These are phyloP conservation scores for Symbiodinium natans DNA, from an alignment of 73 alveolate species.

Conservation along the genomic window DNA sequence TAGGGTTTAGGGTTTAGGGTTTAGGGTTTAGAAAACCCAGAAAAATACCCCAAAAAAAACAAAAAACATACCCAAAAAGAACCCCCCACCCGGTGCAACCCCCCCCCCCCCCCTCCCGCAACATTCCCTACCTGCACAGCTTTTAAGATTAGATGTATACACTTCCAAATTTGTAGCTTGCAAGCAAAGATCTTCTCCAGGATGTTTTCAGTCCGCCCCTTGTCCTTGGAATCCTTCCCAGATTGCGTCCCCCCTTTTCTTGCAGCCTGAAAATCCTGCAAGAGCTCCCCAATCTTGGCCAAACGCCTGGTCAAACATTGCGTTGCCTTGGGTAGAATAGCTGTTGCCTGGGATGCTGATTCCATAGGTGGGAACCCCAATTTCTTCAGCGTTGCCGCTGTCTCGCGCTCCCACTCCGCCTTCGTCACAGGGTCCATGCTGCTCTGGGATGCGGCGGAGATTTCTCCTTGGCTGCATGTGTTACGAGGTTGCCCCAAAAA, in stretches of 20 bases:
- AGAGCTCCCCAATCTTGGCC: not conserved
- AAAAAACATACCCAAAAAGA: no score
- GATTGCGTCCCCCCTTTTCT: no score
- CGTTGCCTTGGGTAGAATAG: not conserved
- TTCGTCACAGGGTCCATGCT: not conserved
- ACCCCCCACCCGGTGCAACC: no score
- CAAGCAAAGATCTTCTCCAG: not conserved
- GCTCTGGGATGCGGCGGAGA: not conserved
- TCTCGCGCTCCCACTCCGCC: not conserved
- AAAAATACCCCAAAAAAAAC: no score
- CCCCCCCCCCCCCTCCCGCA: no score
- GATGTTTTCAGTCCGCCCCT: not conserved
- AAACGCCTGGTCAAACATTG: not conserved
- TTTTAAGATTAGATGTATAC: no score
- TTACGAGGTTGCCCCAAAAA: no score
- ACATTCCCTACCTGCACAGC: no score
- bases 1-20: no score
- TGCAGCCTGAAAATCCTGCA: not conserved
- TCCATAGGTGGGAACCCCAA: not conserved
- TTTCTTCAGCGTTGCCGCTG: not conserved
- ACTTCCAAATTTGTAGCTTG: no score
- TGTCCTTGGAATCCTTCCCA: not conserved
- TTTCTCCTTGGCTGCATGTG: not conserved
- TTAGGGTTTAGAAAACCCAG: no score
- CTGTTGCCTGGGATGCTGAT: no score